A percentile compares a stretch with the other conserved stretches of the same genome.
Evolutionary conservation across 345 rosid genomes (phyloP).

Genomic region (Angophora floribunda): DNA sequence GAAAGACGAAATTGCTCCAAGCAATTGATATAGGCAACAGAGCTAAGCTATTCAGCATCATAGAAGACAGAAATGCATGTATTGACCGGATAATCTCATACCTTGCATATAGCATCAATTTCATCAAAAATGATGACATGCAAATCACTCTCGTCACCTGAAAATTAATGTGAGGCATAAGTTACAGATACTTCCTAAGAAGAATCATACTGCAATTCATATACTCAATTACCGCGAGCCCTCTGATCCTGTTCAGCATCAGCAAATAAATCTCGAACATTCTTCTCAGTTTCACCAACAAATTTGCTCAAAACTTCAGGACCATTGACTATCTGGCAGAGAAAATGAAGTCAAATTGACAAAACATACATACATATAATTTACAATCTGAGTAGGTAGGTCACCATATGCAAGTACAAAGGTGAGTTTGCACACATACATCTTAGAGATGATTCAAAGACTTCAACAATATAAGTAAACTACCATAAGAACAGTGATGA

Average conservation of each 20-base stretch:
- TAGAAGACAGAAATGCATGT: background rate
- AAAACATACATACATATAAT: background rate
- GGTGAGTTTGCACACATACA: background rate
- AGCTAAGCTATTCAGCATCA: background rate
- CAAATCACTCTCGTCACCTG: slow-evolving; percentile 94
- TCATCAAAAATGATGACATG: slow-evolving; percentile 98
- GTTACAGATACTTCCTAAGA: background rate
- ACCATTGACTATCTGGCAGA: slow-evolving; percentile 76
- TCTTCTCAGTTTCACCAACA: slow-evolving; percentile 98
- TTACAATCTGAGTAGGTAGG: background rate
- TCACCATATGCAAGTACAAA: background rate
- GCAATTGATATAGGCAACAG: background rate
- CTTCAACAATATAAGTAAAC: background rate
- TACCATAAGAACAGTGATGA: background rate
- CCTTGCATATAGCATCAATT: slow-evolving; percentile 99
- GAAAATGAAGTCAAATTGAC: background rate
- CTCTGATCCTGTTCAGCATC: slow-evolving; percentile 98
- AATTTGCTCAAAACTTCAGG: slow-evolving; percentile 98
- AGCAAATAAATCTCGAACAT: slow-evolving; percentile 88
- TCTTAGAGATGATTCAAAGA: background rate
- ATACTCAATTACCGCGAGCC: slow-evolving; percentile 47
- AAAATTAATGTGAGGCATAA: slow-evolving; percentile 5
- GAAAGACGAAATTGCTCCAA: background rate
- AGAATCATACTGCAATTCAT: background rate
- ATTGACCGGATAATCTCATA: slow-evolving; percentile 13